Base-by-base conservation (phyloP, 1,139 yeast genomes). In the Hansenula lynferdii region DNA sequence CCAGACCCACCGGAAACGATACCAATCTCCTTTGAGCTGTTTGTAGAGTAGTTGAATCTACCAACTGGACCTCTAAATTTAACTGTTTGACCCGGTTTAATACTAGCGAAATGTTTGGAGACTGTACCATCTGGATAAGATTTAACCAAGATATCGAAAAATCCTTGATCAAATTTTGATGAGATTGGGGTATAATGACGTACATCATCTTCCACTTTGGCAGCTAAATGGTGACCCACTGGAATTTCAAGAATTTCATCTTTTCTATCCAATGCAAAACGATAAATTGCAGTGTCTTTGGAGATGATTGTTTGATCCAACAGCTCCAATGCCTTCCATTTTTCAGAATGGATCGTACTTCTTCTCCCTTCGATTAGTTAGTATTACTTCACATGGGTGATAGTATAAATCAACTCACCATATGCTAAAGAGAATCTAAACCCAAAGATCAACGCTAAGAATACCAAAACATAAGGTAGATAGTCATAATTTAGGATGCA, bases 1-100 rank as follows among this genome's bases (percentile, higher is more conserved):
- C 92, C 92, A 0, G 89, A 77, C 14, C 92, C 92, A 50, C 90
- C 92, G n/a, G 90, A 90, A 49, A 84, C 69, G 64, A 84, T 70
- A 12, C 79, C 80, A 45, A 84, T 69, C 42, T 77, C 74, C 43
- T 72, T 72, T 32, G 78, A 79, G 68, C 76, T 72, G 54, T 81
- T 81, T 19, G 78, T 59, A 26, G 60, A 57, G 57, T 84, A 83
- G 41, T 72, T 62, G 60, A 84, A 75, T 56, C 80, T 71, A 11
- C 94, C 94, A 38, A 83, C 83, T 21, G 92, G 89, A 5, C 94
- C 94, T 58, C 80, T 74, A 53, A 84, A 83, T 47, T 75, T 75
- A 27, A 81, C 85, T 16, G 74, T 69, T 56, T 78, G 79, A 34
- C 89, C 90, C 37, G 77, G 77, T 42, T 64, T 67, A 50, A 84